phyloP scores from a whole-genome alignment of 108 stramenopile genomes.

The Cyclostephanos invisitatus region DNA sequence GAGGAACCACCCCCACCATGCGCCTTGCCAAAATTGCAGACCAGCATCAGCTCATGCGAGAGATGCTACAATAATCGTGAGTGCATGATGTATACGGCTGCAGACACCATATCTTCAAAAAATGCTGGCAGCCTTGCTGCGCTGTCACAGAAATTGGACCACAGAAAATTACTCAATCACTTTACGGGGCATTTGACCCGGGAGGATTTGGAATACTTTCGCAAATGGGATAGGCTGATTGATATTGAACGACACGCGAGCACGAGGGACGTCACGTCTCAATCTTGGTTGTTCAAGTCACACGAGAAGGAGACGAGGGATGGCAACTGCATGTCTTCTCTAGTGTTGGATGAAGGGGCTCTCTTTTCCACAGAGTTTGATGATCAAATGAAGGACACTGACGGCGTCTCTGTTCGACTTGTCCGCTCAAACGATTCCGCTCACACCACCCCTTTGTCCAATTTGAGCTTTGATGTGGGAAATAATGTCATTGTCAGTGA shows the following conservation, averaged over 20 bases:
- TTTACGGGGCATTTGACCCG: constrained; percentile 71
- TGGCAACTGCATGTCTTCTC: constrained; percentile 67
- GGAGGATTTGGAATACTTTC: constrained; percentile 77
- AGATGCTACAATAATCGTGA: constrained; percentile 74
- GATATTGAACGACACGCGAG: constrained; percentile 77
- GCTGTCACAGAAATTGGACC: constrained; percentile 16
- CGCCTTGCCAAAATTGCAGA: constrained; percentile 60
- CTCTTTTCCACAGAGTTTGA: constrained; percentile 15
- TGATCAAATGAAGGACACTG: not conserved
- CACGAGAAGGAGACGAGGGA: constrained; percentile 55
- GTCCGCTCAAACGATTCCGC: constrained; percentile 27
- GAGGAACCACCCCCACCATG: constrained; percentile 46
- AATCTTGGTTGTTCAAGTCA: constrained; percentile 72
- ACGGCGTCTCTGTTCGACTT: constrained; percentile 37
- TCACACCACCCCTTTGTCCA: constrained; percentile 27
- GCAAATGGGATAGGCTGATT: constrained; percentile 85
- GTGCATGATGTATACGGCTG: constrained; percentile 85
- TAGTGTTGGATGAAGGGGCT: constrained; percentile 49
- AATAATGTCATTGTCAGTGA: constrained; percentile 72
- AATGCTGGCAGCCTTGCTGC: constrained; percentile 8
- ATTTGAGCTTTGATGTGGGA: constrained; percentile 48
- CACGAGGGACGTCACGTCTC: constrained; percentile 22
- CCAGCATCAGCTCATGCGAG: constrained; percentile 56
- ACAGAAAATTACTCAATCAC: constrained; percentile 56
- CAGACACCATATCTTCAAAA: constrained; percentile 29